phyloP scores from a whole-genome alignment of 2,329 filamentous ascomycete genomes.

The Orbilia oligospora region DNA sequence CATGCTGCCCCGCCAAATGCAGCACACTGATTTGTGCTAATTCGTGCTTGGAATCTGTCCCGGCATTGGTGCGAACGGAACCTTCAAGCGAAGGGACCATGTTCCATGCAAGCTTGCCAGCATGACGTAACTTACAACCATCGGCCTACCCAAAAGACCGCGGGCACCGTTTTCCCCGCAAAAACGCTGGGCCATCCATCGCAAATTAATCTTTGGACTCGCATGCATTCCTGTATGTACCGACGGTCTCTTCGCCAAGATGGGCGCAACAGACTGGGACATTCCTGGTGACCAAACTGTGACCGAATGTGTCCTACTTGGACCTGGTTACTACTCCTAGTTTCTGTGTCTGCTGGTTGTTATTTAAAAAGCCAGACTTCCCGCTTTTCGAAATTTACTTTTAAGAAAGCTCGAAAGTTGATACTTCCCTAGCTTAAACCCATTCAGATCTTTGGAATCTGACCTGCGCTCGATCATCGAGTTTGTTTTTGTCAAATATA shows the following conservation, averaged over 20 bases:
- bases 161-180: constrained; percentile 51
- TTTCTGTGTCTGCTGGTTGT: not conserved
- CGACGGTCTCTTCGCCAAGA: not conserved
- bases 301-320: constrained; percentile 26
- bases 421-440: not conserved
- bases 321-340: constrained; percentile 4
- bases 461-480: not conserved
- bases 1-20: constrained; percentile 26
- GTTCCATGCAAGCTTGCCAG: constrained; percentile 24
- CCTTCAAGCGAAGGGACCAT: constrained; percentile 9
- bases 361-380: constrained; percentile 35
- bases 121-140: constrained; percentile 49
- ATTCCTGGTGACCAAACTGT: constrained; percentile 43
- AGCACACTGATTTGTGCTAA: constrained; percentile 22
- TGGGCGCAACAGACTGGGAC: constrained; percentile 16
- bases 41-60: constrained; percentile 38
- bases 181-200: constrained; percentile 38
- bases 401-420: not conserved
- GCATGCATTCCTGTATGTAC: constrained; percentile 27
- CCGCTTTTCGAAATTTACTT: constrained; percentile 11
- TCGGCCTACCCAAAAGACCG: constrained; percentile 18
- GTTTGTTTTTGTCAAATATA: not conserved
- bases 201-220: constrained; percentile 30
- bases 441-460: constrained; percentile 2
- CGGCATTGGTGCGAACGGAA: constrained; percentile 49